Evolutionary conservation across 805 yeast species (phyloP).

Genomic region (Scheffersomyces lignosus): DNA sequence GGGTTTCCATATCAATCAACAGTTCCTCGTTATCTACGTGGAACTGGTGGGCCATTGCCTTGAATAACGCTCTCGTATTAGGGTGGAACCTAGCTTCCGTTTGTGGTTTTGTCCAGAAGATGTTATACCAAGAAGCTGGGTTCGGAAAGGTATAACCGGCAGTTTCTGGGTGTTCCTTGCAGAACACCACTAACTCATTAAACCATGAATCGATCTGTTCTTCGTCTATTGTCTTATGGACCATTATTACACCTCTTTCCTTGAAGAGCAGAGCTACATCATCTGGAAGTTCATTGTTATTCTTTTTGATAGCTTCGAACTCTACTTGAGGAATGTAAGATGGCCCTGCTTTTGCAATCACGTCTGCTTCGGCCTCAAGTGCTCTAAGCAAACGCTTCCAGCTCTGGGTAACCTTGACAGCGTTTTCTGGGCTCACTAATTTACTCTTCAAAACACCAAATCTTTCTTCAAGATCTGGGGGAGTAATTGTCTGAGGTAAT

Average conservation of each 20-base stretch:
- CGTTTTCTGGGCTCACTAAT: constrained; percentile 23
- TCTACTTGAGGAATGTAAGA: constrained; percentile 20
- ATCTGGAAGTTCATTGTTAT: constrained; percentile 8
- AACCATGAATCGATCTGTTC: constrained; percentile 16
- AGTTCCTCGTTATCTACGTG: constrained; percentile 11
- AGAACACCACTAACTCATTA: constrained; percentile 13
- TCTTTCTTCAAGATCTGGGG: constrained; percentile 5
- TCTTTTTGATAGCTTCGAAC: constrained; percentile 16
- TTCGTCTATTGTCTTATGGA: constrained; percentile 14
- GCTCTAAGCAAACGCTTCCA: constrained; percentile 28
- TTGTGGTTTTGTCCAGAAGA: constrained; percentile 43
- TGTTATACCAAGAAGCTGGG: constrained; percentile 17
- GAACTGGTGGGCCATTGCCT: constrained; percentile 18
- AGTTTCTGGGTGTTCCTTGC: constrained; percentile 6
- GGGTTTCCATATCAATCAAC: constrained; percentile 27
- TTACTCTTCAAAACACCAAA: constrained; percentile 14
- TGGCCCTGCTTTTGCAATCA: constrained; percentile 19
- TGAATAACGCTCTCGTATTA: constrained; percentile 24
- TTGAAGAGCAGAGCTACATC: constrained; percentile 9
- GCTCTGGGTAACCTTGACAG: constrained; percentile 22
- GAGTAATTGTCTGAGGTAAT: not conserved
- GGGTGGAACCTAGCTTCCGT: constrained; percentile 40
- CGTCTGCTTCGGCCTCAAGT: constrained; percentile 18
- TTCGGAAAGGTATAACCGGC: constrained; percentile 11
- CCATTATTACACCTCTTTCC: constrained; percentile 15